Conservation (phyloP, 495 filamentous ascomycete genomes). For the Penicillium ucsense region DNA sequence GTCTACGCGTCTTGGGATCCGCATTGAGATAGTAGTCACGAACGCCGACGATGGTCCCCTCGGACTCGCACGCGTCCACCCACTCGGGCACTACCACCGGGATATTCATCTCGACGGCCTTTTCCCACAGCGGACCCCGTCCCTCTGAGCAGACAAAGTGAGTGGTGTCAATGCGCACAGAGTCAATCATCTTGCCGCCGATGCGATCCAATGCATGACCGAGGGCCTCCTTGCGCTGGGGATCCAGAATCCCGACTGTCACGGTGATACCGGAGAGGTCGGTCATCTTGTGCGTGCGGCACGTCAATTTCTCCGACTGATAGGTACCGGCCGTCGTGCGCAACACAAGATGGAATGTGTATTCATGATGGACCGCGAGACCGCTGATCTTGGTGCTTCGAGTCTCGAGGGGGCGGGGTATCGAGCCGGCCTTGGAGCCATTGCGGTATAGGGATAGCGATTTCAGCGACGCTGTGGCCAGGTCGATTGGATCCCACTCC, state of each 20-base stretch:
- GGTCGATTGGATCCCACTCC: constrained; percentile 92
- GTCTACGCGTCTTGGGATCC: constrained; percentile 54
- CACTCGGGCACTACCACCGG: constrained; percentile 97
- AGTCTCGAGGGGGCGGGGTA: constrained; percentile 75
- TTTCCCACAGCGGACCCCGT: constrained; percentile 82
- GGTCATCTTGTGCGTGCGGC: constrained; percentile 97
- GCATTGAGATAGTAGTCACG: constrained; percentile 93
- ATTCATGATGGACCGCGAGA: constrained; percentile 91
- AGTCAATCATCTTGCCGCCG: constrained; percentile 83
- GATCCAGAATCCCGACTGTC: constrained; percentile 77
- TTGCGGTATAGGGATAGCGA: constrained; percentile 88
- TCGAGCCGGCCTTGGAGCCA: constrained; percentile 87
- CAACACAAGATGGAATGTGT: constrained; percentile 87
- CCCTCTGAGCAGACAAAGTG: constrained; percentile 99
- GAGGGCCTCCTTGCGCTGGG: constrained; percentile 64
- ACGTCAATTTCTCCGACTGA: constrained; percentile 69
- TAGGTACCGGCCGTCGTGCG: constrained; percentile 85
- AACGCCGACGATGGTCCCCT: constrained; percentile 88
- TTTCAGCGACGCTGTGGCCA: constrained; percentile 84
- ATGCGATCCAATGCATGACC: constrained; percentile 71
- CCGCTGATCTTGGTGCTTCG: constrained; percentile 93
- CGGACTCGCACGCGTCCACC: constrained; percentile 88
- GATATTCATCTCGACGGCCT: constrained; percentile 95
- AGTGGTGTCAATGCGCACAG: constrained; percentile 92
- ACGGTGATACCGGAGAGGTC: constrained; percentile 94